Evolutionary conservation across 2,329 filamentous ascomycete genomes (phyloP).

Genomic region (Atkinsonella hypoxylon): DNA sequence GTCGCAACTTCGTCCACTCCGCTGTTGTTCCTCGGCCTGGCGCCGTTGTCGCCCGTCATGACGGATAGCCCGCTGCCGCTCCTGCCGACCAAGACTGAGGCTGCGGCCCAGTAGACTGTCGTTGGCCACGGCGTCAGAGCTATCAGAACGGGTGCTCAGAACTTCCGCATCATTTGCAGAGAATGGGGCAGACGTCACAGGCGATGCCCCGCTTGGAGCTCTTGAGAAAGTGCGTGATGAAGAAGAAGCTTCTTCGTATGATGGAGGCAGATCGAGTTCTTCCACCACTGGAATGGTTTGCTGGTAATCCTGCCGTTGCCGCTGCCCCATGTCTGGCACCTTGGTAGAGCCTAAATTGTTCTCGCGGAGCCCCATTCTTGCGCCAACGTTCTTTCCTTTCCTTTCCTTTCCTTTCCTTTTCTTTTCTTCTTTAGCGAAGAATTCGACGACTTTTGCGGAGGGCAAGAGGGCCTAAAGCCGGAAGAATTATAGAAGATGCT

Average conservation of each 20-base stretch:
- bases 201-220: neutral
- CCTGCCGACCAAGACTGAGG: neutral
- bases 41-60: neutral
- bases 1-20: neutral
- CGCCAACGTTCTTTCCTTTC: too few species aligned
- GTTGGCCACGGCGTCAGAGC: neutral
- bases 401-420: too few species aligned
- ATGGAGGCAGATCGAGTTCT: neutral
- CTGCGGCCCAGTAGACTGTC: neutral
- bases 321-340: neutral
- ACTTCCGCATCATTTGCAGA: neutral
- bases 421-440: too few species aligned
- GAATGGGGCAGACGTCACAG: neutral
- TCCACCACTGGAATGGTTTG: neutral
- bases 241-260: conserved; percentile 2
- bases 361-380: neutral
- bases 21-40: neutral
- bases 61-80: neutral
- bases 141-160: neutral
- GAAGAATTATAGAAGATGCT: too few species aligned
- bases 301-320: neutral
- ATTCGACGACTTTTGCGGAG: too few species aligned
- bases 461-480: too few species aligned
- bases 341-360: neutral
- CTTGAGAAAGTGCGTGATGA: neutral